Conservation (phyloP, 768 basidiomycete genomes). For the Leucocoprinus birnbaumii region DNA sequence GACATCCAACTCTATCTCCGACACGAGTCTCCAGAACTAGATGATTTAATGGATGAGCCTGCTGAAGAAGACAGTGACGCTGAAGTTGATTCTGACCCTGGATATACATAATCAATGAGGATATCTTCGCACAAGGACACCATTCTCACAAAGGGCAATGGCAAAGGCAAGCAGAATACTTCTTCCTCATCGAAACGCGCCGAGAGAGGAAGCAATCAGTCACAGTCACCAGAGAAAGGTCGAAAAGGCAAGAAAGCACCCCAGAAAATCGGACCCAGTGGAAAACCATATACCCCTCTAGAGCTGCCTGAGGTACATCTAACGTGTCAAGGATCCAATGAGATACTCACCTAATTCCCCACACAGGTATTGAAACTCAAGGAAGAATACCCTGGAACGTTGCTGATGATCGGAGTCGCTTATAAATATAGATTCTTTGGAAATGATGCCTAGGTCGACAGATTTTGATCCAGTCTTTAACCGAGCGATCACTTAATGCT, state of each 20-base stretch:
- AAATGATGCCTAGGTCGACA: conserved; percentile 71
- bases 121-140: conserved; percentile 35
- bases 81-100: conserved; percentile 30
- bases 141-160: conserved; percentile 19
- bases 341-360: background rate
- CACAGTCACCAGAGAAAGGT: conserved; percentile 15
- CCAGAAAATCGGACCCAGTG: conserved; percentile 59
- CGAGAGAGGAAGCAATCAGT: conserved; percentile 15
- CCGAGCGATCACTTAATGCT: no score
- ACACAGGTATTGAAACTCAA: conserved; percentile 56
- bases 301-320: conserved; percentile 62
- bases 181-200: background rate
- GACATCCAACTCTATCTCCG: conserved; percentile 34
- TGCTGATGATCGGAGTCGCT: conserved; percentile 81
- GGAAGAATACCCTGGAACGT: conserved; percentile 54
- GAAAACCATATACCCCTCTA: conserved; percentile 70
- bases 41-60: conserved; percentile 9
- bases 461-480: no score
- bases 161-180: conserved; percentile 31
- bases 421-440: conserved; percentile 85
- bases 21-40: conserved; percentile 1
- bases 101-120: conserved; percentile 45
- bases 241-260: conserved; percentile 29
- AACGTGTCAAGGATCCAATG: background rate
- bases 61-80: conserved; percentile 13